Percentiles rank a stretch among this genome's conserved stretches.
Evolutionary conservation across 2,329 filamentous ascomycete species (phyloP).

Genomic region (Beauveria pseudobassiana): DNA sequence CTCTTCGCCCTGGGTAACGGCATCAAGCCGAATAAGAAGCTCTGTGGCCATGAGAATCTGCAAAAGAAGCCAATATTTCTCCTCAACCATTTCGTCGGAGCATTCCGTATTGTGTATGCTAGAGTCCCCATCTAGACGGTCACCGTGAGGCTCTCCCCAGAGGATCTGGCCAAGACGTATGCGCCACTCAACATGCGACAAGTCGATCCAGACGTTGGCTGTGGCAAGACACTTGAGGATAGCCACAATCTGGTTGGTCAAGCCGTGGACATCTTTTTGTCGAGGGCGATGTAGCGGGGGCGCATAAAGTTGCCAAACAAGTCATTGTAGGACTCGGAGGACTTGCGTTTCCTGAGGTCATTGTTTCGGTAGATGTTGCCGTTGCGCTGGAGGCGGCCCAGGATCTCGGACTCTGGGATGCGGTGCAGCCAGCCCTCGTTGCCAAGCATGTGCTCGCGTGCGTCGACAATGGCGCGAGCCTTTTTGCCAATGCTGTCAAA

Average conservation of each 20-base stretch:
- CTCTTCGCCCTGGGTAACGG: conserved; percentile 54
- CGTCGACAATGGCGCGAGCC: conserved; percentile 46
- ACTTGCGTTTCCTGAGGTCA: conserved; percentile 41
- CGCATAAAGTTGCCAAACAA: conserved; percentile 54
- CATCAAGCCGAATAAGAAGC: conserved; percentile 56
- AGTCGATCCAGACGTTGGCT: conserved; percentile 66
- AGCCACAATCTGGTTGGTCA: conserved; percentile 63
- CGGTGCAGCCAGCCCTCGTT: conserved; percentile 46
- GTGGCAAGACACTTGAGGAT: conserved; percentile 58
- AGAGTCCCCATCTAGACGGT: conserved; percentile 46
- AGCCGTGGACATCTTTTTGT: conserved; percentile 51
- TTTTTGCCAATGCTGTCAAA: conserved; percentile 50
- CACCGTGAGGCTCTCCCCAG: conserved; percentile 51
- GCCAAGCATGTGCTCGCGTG: conserved; percentile 49
- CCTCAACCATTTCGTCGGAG: conserved; percentile 46
- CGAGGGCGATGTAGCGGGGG: conserved; percentile 47
- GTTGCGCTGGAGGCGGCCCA: conserved; percentile 52
- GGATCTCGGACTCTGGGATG: conserved; percentile 48
- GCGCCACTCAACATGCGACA: conserved; percentile 67
- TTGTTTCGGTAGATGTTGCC: conserved; percentile 48
- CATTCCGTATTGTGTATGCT: conserved; percentile 41
- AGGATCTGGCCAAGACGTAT: conserved; percentile 65
- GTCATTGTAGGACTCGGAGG: conserved; percentile 54
- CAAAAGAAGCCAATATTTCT: conserved; percentile 60
- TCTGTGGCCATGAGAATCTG: conserved; percentile 60